A percentile compares a stretch with the other conserved stretches of the same genome.
Evolutionary conservation across 768 basidiomycete genomes (phyloP).

Genomic region (Collybia sordida): DNA sequence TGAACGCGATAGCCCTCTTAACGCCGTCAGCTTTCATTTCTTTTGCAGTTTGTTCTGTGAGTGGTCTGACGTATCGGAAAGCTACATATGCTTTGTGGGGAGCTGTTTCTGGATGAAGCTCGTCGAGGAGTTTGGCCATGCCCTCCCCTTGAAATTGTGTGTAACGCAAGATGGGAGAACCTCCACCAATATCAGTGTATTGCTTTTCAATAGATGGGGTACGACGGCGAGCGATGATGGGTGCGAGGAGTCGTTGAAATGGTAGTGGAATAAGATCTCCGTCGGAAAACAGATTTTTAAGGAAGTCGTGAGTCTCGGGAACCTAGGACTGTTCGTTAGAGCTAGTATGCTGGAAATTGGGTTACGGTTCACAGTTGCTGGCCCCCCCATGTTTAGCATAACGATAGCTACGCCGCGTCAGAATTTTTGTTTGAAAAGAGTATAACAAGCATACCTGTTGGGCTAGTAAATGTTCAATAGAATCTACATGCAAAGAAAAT

Average conservation of each 20-base stretch:
- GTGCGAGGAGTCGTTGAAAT: constrained; percentile 85
- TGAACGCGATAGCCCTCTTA: constrained; percentile 90
- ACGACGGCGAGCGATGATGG: constrained; percentile 83
- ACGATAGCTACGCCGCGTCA: constrained; percentile 63
- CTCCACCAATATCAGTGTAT: constrained; percentile 93
- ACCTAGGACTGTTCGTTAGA: constrained; percentile 51
- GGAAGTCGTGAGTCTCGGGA: constrained; percentile 88
- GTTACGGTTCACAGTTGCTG: constrained; percentile 67
- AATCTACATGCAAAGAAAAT: constrained; percentile 8
- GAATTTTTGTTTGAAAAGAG: constrained; percentile 8
- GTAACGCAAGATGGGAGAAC: constrained; percentile 92
- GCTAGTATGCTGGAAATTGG: constrained; percentile 2
- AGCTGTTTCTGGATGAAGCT: constrained; percentile 88
- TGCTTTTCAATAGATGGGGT: constrained; percentile 94
- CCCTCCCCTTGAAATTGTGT: constrained; percentile 85
- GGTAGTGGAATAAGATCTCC: constrained; percentile 95
- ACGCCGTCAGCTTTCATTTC: constrained; percentile 92
- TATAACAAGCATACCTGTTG: constrained; percentile 49
- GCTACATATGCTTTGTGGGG: constrained; percentile 97
- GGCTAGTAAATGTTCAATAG: constrained; percentile 35
- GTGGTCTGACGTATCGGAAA: constrained; percentile 89
- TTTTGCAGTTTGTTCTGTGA: constrained; percentile 79
- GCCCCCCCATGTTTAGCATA: constrained; percentile 99
- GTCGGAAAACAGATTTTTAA: constrained; percentile 89
- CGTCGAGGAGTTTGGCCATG: constrained; percentile 90